Evolutionary conservation across 2,329 filamentous ascomycete genomes (phyloP).

Genomic region (Fusarium subglutinans): DNA sequence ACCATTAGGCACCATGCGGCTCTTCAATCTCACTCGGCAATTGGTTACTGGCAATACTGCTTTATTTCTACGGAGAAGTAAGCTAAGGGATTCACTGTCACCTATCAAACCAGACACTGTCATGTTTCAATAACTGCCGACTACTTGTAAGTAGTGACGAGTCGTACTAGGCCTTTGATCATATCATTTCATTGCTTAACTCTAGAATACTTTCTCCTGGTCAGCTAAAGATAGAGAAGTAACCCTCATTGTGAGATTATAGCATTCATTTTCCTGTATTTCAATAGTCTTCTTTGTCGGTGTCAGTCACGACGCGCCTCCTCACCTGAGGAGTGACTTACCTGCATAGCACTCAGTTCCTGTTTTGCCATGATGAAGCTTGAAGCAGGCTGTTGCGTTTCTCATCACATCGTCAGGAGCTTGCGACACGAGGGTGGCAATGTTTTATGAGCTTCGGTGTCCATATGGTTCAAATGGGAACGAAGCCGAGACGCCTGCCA

Average conservation of each 20-base stretch:
- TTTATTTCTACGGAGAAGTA: fast-evolving
- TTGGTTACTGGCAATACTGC: fast-evolving
- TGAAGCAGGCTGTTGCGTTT: fast-evolving
- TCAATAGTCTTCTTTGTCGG: not conserved
- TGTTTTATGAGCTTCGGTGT: not conserved
- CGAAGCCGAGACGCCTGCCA: conserved; percentile 53
- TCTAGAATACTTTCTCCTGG: fast-evolving
- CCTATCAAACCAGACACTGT: not conserved
- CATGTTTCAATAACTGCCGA: too few species aligned
- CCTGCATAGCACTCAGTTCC: not conserved
- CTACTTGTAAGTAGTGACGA: too few species aligned
- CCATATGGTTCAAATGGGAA: conserved; percentile 25
- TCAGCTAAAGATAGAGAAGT: fast-evolving
- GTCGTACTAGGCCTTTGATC: fast-evolving
- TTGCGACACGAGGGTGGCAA: fast-evolving
- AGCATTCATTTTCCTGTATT: not conserved
- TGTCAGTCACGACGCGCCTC: not conserved
- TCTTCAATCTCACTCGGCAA: fast-evolving
- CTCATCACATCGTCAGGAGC: fast-evolving
- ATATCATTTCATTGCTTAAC: not conserved
- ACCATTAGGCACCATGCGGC: fast-evolving
- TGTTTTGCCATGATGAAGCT: fast-evolving
- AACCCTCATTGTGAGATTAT: fast-evolving
- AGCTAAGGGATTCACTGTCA: fast-evolving
- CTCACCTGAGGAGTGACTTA: not conserved